Evolutionary conservation across 176 grass and related monocot species (phyloP).

Genomic region (Rhynchospora tenuis): DNA sequence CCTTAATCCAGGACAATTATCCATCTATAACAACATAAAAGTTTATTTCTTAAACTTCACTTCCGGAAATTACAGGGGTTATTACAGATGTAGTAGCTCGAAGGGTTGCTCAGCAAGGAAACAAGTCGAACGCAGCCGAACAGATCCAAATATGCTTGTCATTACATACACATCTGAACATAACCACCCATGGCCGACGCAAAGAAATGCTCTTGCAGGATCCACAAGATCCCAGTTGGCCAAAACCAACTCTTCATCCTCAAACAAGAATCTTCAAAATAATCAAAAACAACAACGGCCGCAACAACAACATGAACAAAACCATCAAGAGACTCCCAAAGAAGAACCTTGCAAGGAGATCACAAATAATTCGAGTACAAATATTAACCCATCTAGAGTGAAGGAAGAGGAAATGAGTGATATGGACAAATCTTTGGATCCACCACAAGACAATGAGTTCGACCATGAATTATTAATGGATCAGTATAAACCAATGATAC

Average conservation of each 20-base stretch:
- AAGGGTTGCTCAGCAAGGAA: slow-evolving; percentile 96
- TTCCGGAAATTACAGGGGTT: slow-evolving; percentile 45
- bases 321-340: slow-evolving; percentile 17
- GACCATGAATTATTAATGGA: slow-evolving; percentile 54
- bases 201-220: slow-evolving; percentile 91
- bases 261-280: slow-evolving; percentile 35
- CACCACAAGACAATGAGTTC: slow-evolving; percentile 39
- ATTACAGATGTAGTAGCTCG: slow-evolving; percentile 98
- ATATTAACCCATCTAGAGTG: slow-evolving; percentile 29
- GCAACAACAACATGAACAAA: neutral
- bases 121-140: slow-evolving; percentile 94
- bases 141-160: slow-evolving; percentile 86
- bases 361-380: neutral
- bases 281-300: slow-evolving; percentile 30
- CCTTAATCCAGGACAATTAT: neutral
- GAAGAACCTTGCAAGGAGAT: slow-evolving; percentile 44
- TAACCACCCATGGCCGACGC: slow-evolving; percentile 97
- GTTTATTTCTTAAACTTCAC: neutral
- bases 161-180: slow-evolving; percentile 99
- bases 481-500: slow-evolving; percentile 56
- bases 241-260: slow-evolving; percentile 26
- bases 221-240: slow-evolving; percentile 59
- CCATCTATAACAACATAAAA: neutral
- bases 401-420: slow-evolving; percentile 37
- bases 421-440: slow-evolving; percentile 10